Evolutionary conservation across 2,329 filamentous ascomycete species (phyloP).

Genomic region (Epichloe scottii): DNA sequence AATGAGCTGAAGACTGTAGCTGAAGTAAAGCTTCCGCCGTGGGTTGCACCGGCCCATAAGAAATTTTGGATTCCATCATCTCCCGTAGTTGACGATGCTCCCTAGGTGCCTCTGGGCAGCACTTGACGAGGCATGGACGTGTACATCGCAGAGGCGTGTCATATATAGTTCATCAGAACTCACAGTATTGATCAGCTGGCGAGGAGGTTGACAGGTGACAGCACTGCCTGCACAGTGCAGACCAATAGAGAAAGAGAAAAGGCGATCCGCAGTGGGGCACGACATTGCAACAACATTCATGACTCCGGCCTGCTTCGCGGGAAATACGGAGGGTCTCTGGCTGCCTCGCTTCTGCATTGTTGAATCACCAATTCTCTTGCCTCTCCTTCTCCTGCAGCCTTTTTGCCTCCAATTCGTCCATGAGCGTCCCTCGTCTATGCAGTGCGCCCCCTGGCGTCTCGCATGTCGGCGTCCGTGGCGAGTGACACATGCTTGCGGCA

Average conservation of each 20-base stretch:
- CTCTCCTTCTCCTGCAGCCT: neutral
- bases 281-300: too few species aligned
- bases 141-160: too few species aligned
- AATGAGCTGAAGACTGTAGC: constrained; percentile 11
- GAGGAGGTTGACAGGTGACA: too few species aligned
- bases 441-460: neutral
- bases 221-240: too few species aligned
- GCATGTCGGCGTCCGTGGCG: neutral
- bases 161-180: neutral
- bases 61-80: constrained; percentile 1
- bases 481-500: neutral
- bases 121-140: neutral
- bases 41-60: constrained; percentile 9
- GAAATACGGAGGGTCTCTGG: too few species aligned
- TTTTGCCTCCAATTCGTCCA: neutral
- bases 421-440: neutral
- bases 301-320: too few species aligned
- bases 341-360: neutral
- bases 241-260: too few species aligned
- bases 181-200: neutral
- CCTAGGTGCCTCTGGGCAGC: neutral
- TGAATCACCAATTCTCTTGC: neutral
- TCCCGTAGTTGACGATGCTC: neutral
- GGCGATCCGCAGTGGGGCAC: too few species aligned
- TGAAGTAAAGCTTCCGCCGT: constrained; percentile 11